These are phyloP conservation scores for Populus hybrid DNA, from an alignment of 441 rosid species.

Conservation along the genomic window DNA sequence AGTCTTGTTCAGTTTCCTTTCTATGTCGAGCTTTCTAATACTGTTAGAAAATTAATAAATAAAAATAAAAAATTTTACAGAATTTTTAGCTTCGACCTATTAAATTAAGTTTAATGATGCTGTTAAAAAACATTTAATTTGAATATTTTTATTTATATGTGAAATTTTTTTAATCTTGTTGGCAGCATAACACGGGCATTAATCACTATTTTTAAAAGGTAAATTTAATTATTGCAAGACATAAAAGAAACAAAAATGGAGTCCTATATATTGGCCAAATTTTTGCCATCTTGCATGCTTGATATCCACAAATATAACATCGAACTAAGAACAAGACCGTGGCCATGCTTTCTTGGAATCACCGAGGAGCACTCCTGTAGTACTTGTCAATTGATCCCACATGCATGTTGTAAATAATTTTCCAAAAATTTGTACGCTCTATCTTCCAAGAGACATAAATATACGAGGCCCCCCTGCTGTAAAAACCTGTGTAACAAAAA, in stretches of 20 bases:
- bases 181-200: no score
- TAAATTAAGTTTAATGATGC: no score
- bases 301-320: not conserved
- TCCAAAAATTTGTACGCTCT: not conserved
- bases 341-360: not conserved
- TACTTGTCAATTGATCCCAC: not conserved
- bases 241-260: not conserved
- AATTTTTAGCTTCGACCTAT: no score
- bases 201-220: no score
- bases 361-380: no score
- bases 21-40: no score
- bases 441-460: not conserved
- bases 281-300: not conserved
- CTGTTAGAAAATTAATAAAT: no score
- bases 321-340: not conserved
- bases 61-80: no score
- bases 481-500: not conserved
- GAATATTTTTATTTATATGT: no score
- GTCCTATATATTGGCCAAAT: not conserved
- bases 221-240: not conserved
- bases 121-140: no score
- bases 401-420: not conserved
- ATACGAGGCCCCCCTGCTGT: not conserved
- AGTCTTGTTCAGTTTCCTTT: no score
- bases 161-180: no score